Evolutionary conservation across 1,284 basidiomycete species (phyloP).

Genomic region (Ustilago trichophora): DNA sequence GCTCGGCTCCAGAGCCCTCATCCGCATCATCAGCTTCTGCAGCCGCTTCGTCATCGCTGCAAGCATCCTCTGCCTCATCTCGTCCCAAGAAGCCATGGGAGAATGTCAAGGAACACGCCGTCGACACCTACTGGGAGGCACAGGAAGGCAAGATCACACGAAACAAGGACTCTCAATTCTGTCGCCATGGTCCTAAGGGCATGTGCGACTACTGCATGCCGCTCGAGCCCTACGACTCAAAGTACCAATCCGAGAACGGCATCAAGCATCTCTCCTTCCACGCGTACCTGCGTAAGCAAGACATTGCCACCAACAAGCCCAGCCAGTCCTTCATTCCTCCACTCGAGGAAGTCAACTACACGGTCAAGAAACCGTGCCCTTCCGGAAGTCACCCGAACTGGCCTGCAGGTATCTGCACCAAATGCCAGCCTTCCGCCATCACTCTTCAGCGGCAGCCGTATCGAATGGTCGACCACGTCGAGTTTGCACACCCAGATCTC

Average conservation of each 20-base stretch:
- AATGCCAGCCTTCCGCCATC: constrained; percentile 90
- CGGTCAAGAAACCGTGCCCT: constrained; percentile 89
- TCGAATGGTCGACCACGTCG: constrained; percentile 97
- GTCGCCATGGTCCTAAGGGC: constrained; percentile 90
- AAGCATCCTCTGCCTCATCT: constrained; percentile 45
- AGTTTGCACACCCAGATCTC: constrained; percentile 86
- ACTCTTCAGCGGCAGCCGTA: constrained; percentile 93
- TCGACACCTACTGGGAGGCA: constrained; percentile 86
- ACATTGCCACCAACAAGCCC: constrained; percentile 69
- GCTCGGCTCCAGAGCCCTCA: not conserved
- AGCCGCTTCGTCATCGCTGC: constrained; percentile 10
- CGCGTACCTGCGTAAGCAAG: constrained; percentile 85
- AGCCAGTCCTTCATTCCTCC: constrained; percentile 76
- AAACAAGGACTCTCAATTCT: constrained; percentile 82
- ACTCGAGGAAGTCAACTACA: constrained; percentile 82
- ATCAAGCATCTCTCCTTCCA: constrained; percentile 99
- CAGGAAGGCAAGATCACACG: constrained; percentile 89
- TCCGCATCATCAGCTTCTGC: constrained; percentile 3
- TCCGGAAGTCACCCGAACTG: constrained; percentile 85
- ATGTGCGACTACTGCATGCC: constrained; percentile 99
- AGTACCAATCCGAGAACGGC: constrained; percentile 85
- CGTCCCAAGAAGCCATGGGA: constrained; percentile 64
- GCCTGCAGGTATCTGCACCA: constrained; percentile 95
- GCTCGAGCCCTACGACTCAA: constrained; percentile 91
- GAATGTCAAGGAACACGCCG: constrained; percentile 78